Conservation (phyloP, 2,329 filamentous ascomycete species). For the Fusarium phyllophilum region DNA sequence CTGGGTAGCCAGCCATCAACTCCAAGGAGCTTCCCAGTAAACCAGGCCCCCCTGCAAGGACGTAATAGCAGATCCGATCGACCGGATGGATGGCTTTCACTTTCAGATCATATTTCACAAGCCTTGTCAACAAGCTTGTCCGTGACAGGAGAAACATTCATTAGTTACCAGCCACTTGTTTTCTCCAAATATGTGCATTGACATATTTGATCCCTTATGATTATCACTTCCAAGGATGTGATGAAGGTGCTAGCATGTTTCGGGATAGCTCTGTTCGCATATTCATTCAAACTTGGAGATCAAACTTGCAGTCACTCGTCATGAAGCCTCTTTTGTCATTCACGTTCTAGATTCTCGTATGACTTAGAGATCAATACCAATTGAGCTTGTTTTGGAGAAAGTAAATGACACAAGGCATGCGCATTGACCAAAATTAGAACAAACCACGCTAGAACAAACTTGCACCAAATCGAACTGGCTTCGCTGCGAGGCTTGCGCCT, state of each 20-base stretch:
- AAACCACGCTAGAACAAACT: not conserved
- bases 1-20: conserved; percentile 23
- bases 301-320: not conserved
- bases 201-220: not conserved
- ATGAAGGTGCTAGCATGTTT: not conserved
- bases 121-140: conserved; percentile 1
- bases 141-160: not conserved
- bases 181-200: not conserved
- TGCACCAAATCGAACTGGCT: conserved; percentile 4
- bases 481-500: not conserved
- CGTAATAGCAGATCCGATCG: conserved; percentile 39
- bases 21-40: conserved; percentile 25
- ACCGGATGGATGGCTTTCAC: conserved; percentile 19
- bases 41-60: conserved; percentile 31
- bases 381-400: not conserved
- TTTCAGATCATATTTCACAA: conserved; percentile 28
- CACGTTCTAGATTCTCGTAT: conserved; percentile 12
- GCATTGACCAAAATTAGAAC: conserved; percentile 15
- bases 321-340: conserved; percentile 8
- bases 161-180: not conserved
- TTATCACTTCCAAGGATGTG: not conserved
- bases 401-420: not conserved
- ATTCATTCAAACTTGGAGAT: not conserved
- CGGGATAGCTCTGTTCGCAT: not conserved
- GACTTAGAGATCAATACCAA: not conserved